A percentile compares a stretch with the other conserved stretches of the same genome.
phyloP scores from a whole-genome alignment of 2,329 filamentous ascomycete species.

The Colletotrichum australisinense region DNA sequence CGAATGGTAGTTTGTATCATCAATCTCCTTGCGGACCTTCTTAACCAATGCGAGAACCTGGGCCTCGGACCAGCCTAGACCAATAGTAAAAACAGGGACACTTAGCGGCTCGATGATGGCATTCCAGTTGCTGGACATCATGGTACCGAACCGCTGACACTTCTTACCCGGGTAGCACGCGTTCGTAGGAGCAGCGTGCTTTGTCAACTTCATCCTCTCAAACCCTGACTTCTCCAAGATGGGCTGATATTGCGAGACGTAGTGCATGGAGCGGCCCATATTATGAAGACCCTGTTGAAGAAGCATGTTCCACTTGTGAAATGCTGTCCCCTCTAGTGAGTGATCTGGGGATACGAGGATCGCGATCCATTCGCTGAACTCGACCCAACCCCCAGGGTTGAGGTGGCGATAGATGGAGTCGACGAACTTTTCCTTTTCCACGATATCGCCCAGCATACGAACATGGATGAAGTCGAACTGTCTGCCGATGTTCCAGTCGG shows the following conservation, averaged over 20 bases:
- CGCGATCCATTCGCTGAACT: constrained; percentile 49
- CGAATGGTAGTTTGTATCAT: constrained; percentile 47
- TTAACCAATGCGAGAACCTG: constrained; percentile 47
- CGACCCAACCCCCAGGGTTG: constrained; percentile 36
- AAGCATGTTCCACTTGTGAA: constrained; percentile 44
- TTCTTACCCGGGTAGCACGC: constrained; percentile 45
- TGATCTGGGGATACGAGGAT: constrained; percentile 45
- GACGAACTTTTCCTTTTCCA: constrained; percentile 41
- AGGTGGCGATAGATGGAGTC: constrained; percentile 46
- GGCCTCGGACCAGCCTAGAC: constrained; percentile 47
- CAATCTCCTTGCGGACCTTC: constrained; percentile 48
- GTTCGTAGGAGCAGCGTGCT: constrained; percentile 43
- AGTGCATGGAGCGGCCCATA: constrained; percentile 46
- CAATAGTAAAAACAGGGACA: constrained; percentile 51
- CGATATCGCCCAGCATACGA: constrained; percentile 45
- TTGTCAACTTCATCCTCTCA: constrained; percentile 41
- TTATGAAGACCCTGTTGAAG: constrained; percentile 42
- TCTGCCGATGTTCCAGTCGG: constrained; percentile 41
- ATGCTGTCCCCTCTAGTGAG: constrained; percentile 44
- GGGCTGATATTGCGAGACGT: constrained; percentile 40
- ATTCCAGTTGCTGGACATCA: constrained; percentile 44
- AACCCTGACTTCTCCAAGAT: constrained; percentile 41
- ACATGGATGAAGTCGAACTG: constrained; percentile 47
- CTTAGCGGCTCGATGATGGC: constrained; percentile 42
- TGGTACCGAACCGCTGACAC: constrained; percentile 42